Base-by-base conservation (phyloP, 352 stramenopile species). In the Pythium grandisporangium region DNA sequence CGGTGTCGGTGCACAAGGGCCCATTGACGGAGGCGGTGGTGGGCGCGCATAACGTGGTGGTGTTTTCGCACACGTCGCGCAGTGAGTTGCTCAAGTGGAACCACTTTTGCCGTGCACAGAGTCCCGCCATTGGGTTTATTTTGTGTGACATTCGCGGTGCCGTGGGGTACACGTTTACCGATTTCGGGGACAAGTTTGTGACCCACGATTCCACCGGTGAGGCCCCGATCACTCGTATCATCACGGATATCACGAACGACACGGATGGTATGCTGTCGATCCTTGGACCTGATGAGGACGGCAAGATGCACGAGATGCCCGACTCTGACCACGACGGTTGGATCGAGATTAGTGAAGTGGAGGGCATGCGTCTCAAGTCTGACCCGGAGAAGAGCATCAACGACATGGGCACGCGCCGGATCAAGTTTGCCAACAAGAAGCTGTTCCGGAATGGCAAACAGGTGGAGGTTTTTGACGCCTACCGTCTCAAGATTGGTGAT, bases 31-130 rank as follows among this genome's bases (percentile, higher is more conserved):
- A 85, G 42, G 67, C 64, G 10, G 55, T 83, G 29, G 68, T 88
- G 32, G 66, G 57, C 16, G 57, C 53, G 38, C 82, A 96, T 61
- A 82, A 90, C 24, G 81, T 93, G 37, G 73, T 96, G 26, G 84
- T 97, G 22, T 95, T 95, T 56, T 86, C 81, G 32, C 58, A 86
- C 67, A 77, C 68, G 46, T 50, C 38, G 29, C 74, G 74, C 47
- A 54, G 70, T 34, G 80, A 96, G 42, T 61, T 96, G 21, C 53
- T 93, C 51, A 70, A 70, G 33, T 96, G 85, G 85, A 89, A 97
- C 70, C 65, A 66, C 35, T 95, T 93, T 48, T 97, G 88, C 52
- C 80, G 77, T 17, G 40, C 66, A 36, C 79, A 91, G 50, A 70
- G 61, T 23, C 80, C 74, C 12, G 66, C 63, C 33, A 88, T 92